phyloP scores from a whole-genome alignment of 2,329 filamentous ascomycete genomes.

The Exophiala aquamarina region DNA sequence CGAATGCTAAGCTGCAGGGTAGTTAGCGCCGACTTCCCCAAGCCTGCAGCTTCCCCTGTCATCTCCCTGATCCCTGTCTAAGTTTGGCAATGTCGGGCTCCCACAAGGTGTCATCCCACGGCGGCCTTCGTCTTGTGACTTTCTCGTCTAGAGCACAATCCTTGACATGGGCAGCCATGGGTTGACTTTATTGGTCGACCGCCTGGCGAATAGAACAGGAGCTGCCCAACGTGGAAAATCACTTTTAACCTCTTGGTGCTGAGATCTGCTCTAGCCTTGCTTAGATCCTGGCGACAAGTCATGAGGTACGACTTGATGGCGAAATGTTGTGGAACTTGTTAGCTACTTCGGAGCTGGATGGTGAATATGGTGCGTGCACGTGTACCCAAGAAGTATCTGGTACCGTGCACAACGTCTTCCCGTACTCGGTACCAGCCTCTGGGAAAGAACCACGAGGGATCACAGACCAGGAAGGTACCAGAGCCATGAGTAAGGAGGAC shows the following conservation, averaged over 20 bases:
- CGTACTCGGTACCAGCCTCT: too few species aligned
- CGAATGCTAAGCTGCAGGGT: slow-evolving; percentile 16
- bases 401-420: slow-evolving; percentile 1
- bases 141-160: too few species aligned
- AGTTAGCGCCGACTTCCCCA: slow-evolving; percentile 19
- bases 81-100: not conserved
- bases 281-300: slow-evolving; percentile 5
- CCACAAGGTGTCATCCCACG: too few species aligned
- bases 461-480: slow-evolving; percentile 4
- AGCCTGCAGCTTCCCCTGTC: slow-evolving; percentile 14
- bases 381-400: slow-evolving; percentile 16
- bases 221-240: too few species aligned
- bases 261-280: too few species aligned
- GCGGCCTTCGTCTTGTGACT: not conserved
- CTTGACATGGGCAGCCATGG: too few species aligned
- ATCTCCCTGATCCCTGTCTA: slow-evolving; percentile 8
- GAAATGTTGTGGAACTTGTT: slow-evolving; percentile 5
- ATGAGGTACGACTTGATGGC: slow-evolving; percentile 8
- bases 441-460: too few species aligned
- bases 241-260: too few species aligned
- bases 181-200: too few species aligned
- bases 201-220: too few species aligned
- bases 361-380: slow-evolving; percentile 4
- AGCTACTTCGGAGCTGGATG: slow-evolving; percentile 9
- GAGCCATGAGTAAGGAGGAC: slow-evolving; percentile 7